Evolutionary conservation across 306 rosid genomes (phyloP), one percentile per base, ranked within the genome.

Genomic region (Cucumis hystrix): DNA sequence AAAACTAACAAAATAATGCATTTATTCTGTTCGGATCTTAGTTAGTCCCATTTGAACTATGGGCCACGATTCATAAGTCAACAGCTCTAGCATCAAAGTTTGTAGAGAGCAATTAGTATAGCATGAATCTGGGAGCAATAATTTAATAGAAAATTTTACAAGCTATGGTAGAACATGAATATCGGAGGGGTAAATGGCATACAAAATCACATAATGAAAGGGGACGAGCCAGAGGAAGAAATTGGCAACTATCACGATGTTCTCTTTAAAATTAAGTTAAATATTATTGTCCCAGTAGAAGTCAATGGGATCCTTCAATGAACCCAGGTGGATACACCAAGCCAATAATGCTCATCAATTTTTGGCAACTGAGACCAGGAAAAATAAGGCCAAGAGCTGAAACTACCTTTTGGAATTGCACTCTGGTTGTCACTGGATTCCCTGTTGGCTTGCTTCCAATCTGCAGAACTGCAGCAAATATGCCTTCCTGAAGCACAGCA

Each of bases 401-500:
- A 70, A 21, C 57, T 30, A 89, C 91, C 91, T 95, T 95, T 92
- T 37, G 99, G 96, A 80, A 88, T 52, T 9, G 86, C 78, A 64
- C 58, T 65, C 71, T 87, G 89, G 81, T 74, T 86, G 81, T 86
- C 85, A 77, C 79, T 82, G 75, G 97, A 79, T 74, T 91, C 99
- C 47, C 74, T 83, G 55, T 82, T 93, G 69, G 84, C 80, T 78
- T 92, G 96, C 87, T 88, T 89, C 86, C 83, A 86, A 23, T 85
- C 93, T 60, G 85, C 85, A 84, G 88, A 79, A 40, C 81, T 89
- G 77, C 97, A 88, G 81, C 93, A 88, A 58, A 83, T 82, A 67
- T 87, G 88, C 87, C 97, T 88, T 82, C 97, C 97, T 20, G 97
- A 95, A 82, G 89, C 93, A 83, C 99, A 92, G 70, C 88, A 89